Evolutionary conservation across 495 filamentous ascomycete genomes (phyloP), one percentile per base, ranked within the genome.

Genomic region (Xylaria curta): DNA sequence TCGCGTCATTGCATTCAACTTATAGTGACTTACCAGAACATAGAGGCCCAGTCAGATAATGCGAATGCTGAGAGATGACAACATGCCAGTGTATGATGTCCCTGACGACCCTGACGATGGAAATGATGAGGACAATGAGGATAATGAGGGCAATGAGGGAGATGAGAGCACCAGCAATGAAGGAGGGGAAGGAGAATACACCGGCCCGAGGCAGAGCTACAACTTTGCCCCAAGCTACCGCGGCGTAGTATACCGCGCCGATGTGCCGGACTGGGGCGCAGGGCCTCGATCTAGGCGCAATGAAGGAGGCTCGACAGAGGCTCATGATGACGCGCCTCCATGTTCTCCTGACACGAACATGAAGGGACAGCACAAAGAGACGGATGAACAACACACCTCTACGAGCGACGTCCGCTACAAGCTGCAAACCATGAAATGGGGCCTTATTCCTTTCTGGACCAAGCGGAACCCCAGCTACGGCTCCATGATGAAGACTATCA

Each of bases 141-240:
- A 38, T 38, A 38, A 38, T 8, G 36, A 38, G 36, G 6, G 36
- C 36, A 7, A 38, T 0, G 36, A 38, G 36, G 36, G 36, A 38
- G 36, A 87, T 0, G 91, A 92, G 63, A 69, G 75, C 8, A 74
- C 36, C 28, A 71, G 76, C 31, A 74, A 74, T 13, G 79, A 76
- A 10, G 78, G 79, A 24, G 85, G 86, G 0, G 76, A 70, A n/a
- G 80, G 75, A 7, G 77, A 79, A 24, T 85, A 87, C 0, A 74
- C 72, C 21, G 89, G 89, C 38, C 87, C 93, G 3, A 87, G 92
- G 59, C 92, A 94, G 76, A 93, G 87, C 62, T 97, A 96, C 82
- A 99, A 99, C 78, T 96, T 99, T 75, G 94, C 96, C 0, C 96
- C 96, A 0, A 92, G 94, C 1, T 92, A 92, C 75, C 83, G 93